Evolutionary conservation across 2,329 filamentous ascomycete genomes (phyloP).

Genomic region (Chaetomium strumarium): DNA sequence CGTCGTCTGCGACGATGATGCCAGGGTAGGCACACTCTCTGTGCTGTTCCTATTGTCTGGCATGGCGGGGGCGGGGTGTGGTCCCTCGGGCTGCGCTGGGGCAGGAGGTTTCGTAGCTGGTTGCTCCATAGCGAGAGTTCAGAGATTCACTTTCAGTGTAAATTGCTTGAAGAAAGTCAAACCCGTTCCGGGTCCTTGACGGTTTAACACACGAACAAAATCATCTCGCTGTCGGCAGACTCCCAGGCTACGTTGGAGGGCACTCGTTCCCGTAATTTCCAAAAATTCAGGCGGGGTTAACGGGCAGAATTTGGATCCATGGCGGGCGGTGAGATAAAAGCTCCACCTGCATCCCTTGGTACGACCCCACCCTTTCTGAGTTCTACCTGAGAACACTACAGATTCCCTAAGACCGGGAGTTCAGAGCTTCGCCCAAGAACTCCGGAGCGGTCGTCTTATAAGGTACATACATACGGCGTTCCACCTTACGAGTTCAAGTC

Average conservation of each 20-base stretch:
- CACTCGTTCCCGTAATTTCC: conserved; percentile 4
- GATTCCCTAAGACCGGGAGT: no score
- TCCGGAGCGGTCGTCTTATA: no score
- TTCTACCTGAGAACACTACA: no score
- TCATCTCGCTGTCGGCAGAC: neutral
- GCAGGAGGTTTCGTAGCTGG: conserved; percentile 6
- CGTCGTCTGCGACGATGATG: neutral
- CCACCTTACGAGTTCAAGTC: no score
- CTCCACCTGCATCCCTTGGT: no score
- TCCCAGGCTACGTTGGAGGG: neutral
- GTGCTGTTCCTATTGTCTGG: neutral
- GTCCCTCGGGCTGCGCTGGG: neutral
- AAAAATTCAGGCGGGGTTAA: conserved; percentile 24
- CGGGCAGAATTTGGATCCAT: conserved; percentile 17
- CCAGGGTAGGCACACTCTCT: neutral
- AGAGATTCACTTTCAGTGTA: neutral
- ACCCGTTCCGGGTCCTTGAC: neutral
- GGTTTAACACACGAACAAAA: neutral
- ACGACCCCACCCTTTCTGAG: no score
- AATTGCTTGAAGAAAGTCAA: neutral
- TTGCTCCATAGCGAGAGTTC: conserved; percentile 11
- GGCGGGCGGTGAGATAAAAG: conserved; percentile 7
- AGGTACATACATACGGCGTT: no score
- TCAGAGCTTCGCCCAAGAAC: no score
- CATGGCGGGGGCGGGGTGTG: conserved; percentile 22